Conservation (phyloP, 495 filamentous ascomycete species). For the Hypoxylon trugodes region DNA sequence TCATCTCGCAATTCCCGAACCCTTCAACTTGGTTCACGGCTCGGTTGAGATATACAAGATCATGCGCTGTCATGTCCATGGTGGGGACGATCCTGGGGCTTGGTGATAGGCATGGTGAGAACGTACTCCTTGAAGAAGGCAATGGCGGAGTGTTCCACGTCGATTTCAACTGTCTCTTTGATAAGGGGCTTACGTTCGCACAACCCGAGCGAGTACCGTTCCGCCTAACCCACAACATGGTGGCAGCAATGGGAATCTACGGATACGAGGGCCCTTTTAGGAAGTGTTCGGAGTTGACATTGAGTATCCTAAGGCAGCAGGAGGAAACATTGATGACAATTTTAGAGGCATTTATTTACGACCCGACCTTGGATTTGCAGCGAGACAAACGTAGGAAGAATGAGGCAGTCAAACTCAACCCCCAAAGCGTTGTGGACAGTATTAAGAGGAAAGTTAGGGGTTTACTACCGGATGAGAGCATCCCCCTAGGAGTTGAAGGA, state of each 20-base stretch:
- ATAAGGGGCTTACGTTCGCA: constrained; percentile 95
- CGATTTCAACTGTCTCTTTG: constrained; percentile 99
- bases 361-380: constrained; percentile 94
- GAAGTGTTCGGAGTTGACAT: constrained; percentile 85
- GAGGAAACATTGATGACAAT: constrained; percentile 97
- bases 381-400: constrained; percentile 72
- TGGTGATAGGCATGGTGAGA: constrained; percentile 98
- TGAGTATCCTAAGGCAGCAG: constrained; percentile 84
- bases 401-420: constrained; percentile 76
- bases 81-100: constrained; percentile 93
- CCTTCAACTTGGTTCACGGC: constrained; percentile 91
- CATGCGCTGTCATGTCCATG: constrained; percentile 97
- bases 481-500: constrained; percentile 92
- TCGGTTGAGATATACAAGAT: constrained; percentile 88
- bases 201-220: constrained; percentile 98
- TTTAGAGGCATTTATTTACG: constrained; percentile 94
- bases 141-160: constrained; percentile 96
- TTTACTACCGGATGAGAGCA: constrained; percentile 81
- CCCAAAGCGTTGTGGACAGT: constrained; percentile 87
- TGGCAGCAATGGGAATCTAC: constrained; percentile 93
- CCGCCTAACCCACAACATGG: constrained; percentile 97
- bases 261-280: constrained; percentile 94
- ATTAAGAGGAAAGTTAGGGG: constrained; percentile 88
- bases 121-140: constrained; percentile 92
- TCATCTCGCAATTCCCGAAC: constrained; percentile 91